Conservation (phyloP, 2,329 filamentous ascomycete species). For the Rhynchosporium secalis region DNA sequence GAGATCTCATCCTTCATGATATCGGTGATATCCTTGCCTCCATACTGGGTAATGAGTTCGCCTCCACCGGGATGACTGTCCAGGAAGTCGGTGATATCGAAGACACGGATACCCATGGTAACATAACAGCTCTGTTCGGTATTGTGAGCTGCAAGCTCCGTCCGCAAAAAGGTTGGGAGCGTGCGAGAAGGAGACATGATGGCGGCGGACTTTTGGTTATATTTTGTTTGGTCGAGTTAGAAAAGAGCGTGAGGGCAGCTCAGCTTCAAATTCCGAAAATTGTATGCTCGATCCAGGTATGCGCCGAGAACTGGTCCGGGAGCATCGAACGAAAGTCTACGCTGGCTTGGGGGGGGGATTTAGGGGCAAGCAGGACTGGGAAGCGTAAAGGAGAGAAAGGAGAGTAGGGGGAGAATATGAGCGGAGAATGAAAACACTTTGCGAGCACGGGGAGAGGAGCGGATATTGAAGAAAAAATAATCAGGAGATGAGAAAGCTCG, state of each 20-base stretch:
- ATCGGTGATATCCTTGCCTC: slow-evolving; percentile 77
- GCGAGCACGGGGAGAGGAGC: no score
- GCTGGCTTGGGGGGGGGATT: no score
- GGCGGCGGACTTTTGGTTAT: not conserved
- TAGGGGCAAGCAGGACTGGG: no score
- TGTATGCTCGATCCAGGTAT: not conserved
- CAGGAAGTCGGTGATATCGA: slow-evolving; percentile 90
- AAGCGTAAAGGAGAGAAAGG: no score
- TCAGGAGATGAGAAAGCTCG: no score
- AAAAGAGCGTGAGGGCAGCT: not conserved
- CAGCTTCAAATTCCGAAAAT: not conserved
- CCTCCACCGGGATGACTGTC: slow-evolving; percentile 88
- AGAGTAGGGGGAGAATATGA: no score
- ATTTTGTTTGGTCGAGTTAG: not conserved
- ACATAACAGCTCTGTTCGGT: slow-evolving; percentile 86
- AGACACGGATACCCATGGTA: slow-evolving; percentile 84
- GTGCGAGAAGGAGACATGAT: slow-evolving; percentile 73
- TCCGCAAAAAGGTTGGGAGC: slow-evolving; percentile 77
- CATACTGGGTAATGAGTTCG: slow-evolving; percentile 86
- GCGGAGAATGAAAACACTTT: no score
- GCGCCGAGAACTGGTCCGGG: not conserved
- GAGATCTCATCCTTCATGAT: slow-evolving; percentile 83
- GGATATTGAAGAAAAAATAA: no score
- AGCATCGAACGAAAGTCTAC: not conserved
- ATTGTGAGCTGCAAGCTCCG: slow-evolving; percentile 81